Conservation (phyloP, 768 basidiomycete species). For the Amanita fuliginea region DNA sequence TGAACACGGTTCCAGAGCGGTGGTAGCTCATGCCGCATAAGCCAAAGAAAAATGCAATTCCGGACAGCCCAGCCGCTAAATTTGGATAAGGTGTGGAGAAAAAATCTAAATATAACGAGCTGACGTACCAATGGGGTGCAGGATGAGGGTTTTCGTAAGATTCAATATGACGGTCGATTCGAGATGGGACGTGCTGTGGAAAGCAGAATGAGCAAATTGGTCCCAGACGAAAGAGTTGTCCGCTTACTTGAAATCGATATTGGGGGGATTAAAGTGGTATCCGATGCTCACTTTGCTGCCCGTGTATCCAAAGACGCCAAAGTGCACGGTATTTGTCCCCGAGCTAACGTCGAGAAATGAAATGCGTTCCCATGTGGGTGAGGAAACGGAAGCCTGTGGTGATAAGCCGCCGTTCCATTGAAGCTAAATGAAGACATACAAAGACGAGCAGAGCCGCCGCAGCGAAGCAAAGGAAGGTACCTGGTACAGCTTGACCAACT, state of each 20-base stretch:
- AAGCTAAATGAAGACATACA: constrained; percentile 30
- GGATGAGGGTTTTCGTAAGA: constrained; percentile 62
- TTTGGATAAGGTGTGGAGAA: background rate
- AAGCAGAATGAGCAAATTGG: background rate
- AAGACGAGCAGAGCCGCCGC: constrained; percentile 62
- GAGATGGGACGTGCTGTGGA: constrained; percentile 28
- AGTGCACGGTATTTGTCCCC: constrained; percentile 30
- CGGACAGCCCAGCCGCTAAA: constrained; percentile 52
- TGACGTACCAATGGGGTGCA: constrained; percentile 65
- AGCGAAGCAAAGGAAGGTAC: constrained; percentile 60
- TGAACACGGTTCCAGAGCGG: constrained; percentile 65
- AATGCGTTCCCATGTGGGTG: constrained; percentile 63
- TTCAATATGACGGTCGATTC: constrained; percentile 49
- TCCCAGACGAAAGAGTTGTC: background rate
- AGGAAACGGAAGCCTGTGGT: constrained; percentile 53
- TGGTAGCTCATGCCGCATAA: constrained; percentile 55
- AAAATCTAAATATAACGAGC: constrained; percentile 1
- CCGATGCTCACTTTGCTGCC: constrained; percentile 45
- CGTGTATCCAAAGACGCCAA: constrained; percentile 74
- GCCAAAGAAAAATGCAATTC: constrained; percentile 56
- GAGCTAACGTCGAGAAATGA: constrained; percentile 51
- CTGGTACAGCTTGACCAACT: constrained; percentile 53
- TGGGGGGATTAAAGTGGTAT: constrained; percentile 30
- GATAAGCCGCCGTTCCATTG: background rate
- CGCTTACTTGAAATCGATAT: constrained; percentile 30